Base-by-base conservation (phyloP, 208 protist species). In the Phytomonas francai region DNA sequence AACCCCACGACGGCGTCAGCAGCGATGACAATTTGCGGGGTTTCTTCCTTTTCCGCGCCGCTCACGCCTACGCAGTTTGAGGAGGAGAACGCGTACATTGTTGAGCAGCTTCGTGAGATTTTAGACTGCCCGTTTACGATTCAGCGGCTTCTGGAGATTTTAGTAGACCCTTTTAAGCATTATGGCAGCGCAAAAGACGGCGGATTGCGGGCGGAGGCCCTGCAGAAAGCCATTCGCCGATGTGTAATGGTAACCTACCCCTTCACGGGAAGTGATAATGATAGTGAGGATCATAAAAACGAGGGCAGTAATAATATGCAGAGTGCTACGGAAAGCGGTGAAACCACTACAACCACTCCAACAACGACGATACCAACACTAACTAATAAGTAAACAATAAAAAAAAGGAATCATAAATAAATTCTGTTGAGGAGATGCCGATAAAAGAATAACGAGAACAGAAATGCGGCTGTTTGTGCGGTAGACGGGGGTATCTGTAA, bases 41-140 rank as follows among this genome's bases (percentile, higher is more conserved):
- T 61, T 29, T 14, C 57, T 5, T 34, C 57, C n/a, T 75, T 70
- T 56, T 36, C 62, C 34, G 30, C 33, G 14, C 62, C 62, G 7
- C 22, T 66, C 58, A 82, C 79, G 19, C 66, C 70, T 0, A 75
- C 74, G 58, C 70, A 81, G 65, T 95, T 95, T 65, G 63, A 39
- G 27, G 81, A 93, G 75, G 87, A 95, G 65, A 93, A 85, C 68
- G 65, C 61, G n/a, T 95, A 95, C 65, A 70, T 95, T 9, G 0
- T 92, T 8, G 79, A 83, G 12, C 84, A 95, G 76, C 80, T 91
- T 57, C 63, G 72, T 67, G 74, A 81, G 68, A 74, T 87, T 62
- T 78, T 76, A 65, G 79, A 78, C 79, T 70, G 74, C 33, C 86
- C 88, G 14, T 95, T 95, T 63, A 93, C 85, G 19, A 73, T 87